Percentiles rank a stretch among this genome's conserved stretches.
Evolutionary conservation across 2,329 filamentous ascomycete species (phyloP).

Genomic region (Exophiala calicioides): DNA sequence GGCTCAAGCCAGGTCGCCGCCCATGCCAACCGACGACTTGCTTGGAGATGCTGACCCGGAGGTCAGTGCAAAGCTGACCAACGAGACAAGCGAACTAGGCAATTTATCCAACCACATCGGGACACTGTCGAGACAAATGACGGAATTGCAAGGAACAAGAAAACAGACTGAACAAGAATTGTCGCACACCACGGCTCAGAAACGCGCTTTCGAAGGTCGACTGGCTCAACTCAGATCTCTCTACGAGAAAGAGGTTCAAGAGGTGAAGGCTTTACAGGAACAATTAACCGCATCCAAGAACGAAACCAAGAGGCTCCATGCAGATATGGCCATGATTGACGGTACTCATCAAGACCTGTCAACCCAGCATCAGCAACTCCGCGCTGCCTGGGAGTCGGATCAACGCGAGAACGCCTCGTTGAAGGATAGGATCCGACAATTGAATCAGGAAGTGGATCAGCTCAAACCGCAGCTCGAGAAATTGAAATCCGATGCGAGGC

Average conservation of each 20-base stretch:
- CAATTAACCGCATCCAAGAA: conserved; percentile 73
- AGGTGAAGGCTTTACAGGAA: conserved; percentile 81
- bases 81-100: conserved; percentile 87
- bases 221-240: conserved; percentile 80
- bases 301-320: conserved; percentile 80
- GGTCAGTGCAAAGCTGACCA: conserved; percentile 81
- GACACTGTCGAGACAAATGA: conserved; percentile 88
- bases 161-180: conserved; percentile 77
- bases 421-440: conserved; percentile 81
- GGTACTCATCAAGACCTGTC: conserved; percentile 78
- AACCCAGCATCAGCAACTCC: conserved; percentile 75
- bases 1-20: conserved; percentile 42
- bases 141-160: conserved; percentile 84
- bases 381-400: conserved; percentile 75
- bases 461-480: conserved; percentile 92
- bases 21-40: conserved; percentile 71
- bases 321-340: conserved; percentile 80
- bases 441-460: conserved; percentile 79
- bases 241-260: conserved; percentile 91
- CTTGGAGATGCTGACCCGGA: conserved; percentile 89
- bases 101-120: conserved; percentile 96
- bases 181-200: conserved; percentile 78
- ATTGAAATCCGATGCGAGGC: conserved; percentile 83
- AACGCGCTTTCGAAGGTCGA: conserved; percentile 87
- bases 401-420: conserved; percentile 83